Evolutionary conservation across 441 rosid genomes (phyloP).

Genomic region (Erodium texanum): DNA sequence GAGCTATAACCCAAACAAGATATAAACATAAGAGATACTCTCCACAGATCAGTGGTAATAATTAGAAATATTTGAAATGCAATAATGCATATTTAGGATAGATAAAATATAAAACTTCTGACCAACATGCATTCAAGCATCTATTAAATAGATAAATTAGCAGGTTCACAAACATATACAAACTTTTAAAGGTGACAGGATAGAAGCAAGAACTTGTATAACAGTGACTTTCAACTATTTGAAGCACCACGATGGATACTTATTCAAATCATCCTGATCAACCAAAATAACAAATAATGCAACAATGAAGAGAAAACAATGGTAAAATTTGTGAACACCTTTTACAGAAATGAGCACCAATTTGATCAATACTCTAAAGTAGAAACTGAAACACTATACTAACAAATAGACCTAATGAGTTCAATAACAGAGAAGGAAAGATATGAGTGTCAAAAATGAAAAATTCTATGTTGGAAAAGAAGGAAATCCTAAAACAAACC

Average conservation of each 20-base stretch:
- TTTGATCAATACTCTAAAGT: neutral
- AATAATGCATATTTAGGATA: neutral
- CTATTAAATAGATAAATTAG: neutral
- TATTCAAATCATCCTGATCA: neutral
- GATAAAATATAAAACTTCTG: neutral
- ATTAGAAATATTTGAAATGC: neutral
- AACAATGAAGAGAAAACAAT: neutral
- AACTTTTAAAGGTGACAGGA: neutral
- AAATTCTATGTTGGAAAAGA: neutral
- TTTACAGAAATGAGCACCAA: neutral
- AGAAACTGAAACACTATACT: neutral
- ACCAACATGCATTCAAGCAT: neutral
- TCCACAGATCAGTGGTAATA: neutral
- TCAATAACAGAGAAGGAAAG: constrained; percentile 1
- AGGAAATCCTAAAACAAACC: constrained; percentile 28
- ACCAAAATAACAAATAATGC: neutral
- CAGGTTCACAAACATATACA: neutral
- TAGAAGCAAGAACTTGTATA: neutral
- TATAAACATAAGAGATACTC: constrained; percentile 5
- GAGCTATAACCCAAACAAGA: constrained; percentile 41
- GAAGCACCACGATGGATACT: neutral
- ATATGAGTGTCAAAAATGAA: neutral
- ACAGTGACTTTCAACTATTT: neutral
- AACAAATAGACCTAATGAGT: neutral
- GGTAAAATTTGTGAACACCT: neutral